phyloP scores from a whole-genome alignment of 768 basidiomycete species.

The Strobilomyces confusus region DNA sequence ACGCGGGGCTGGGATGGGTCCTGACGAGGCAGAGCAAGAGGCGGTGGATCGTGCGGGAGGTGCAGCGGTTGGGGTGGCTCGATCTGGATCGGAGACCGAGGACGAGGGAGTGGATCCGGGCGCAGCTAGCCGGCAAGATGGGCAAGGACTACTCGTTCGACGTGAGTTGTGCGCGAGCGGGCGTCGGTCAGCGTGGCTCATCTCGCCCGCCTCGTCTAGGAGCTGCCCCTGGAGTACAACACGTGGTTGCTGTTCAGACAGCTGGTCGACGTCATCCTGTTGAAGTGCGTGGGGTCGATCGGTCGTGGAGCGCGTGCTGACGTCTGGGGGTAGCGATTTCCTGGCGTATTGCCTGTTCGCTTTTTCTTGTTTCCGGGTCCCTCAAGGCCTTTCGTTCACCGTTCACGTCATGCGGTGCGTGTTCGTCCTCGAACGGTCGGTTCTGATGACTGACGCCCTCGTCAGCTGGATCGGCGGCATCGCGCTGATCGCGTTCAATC shows the following conservation, averaged over 20 bases:
- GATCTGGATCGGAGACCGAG: slow-evolving; percentile 61
- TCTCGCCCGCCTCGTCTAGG: slow-evolving; percentile 37
- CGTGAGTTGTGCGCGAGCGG: slow-evolving; percentile 40
- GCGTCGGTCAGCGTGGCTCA: slow-evolving; percentile 7
- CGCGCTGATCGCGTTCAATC: slow-evolving; percentile 85
- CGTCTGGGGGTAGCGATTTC: slow-evolving; percentile 67
- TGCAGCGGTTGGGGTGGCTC: slow-evolving; percentile 85
- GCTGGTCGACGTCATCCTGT: slow-evolving; percentile 90
- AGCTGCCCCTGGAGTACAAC: slow-evolving; percentile 90
- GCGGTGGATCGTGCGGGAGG: slow-evolving; percentile 85
- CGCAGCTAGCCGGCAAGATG: slow-evolving; percentile 89
- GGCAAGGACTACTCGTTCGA: slow-evolving; percentile 92
- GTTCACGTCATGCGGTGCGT: slow-evolving; percentile 76
- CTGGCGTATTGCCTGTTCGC: slow-evolving; percentile 94
- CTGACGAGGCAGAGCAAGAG: slow-evolving; percentile 94
- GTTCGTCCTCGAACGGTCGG: neutral
- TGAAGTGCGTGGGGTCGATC: slow-evolving; percentile 63
- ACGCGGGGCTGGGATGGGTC: slow-evolving; percentile 91
- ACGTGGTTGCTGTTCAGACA: slow-evolving; percentile 96
- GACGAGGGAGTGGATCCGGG: slow-evolving; percentile 77
- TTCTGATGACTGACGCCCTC: slow-evolving; percentile 2
- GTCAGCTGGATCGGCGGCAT: slow-evolving; percentile 83
- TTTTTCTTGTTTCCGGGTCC: slow-evolving; percentile 87
- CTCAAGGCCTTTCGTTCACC: slow-evolving; percentile 64
- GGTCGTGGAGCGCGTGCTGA: neutral